phyloP scores from a whole-genome alignment of 306 rosid genomes.

The Vigna unguiculata region DNA sequence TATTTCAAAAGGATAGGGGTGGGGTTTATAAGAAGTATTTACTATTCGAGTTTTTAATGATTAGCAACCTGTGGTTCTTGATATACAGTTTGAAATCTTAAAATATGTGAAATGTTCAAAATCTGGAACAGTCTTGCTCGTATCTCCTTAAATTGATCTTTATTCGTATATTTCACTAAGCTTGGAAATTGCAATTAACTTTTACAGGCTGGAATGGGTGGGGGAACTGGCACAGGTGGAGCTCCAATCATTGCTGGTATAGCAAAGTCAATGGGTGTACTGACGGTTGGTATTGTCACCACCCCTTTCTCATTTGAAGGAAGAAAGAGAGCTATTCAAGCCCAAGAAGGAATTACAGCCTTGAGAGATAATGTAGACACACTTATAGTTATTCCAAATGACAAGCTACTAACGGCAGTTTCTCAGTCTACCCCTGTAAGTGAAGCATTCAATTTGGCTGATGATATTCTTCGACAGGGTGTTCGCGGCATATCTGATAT shows the following conservation, averaged over 20 bases:
- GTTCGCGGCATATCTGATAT: slow-evolving; percentile 93
- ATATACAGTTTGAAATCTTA: slow-evolving; percentile 14
- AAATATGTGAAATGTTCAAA: not conserved
- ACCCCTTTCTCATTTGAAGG: slow-evolving; percentile 93
- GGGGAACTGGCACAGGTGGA: slow-evolving; percentile 94
- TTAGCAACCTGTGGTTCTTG: slow-evolving; percentile 11
- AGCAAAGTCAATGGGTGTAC: slow-evolving; percentile 90
- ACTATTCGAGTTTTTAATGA: not conserved
- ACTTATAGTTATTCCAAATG: slow-evolving; percentile 87
- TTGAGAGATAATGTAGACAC: slow-evolving; percentile 88
- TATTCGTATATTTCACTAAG: slow-evolving; percentile 32
- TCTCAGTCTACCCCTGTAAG: slow-evolving; percentile 88
- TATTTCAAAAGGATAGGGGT: not conserved
- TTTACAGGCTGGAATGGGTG: slow-evolving; percentile 92
- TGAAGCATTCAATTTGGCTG: slow-evolving; percentile 90
- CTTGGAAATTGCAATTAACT: slow-evolving; percentile 30
- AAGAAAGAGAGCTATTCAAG: slow-evolving; percentile 88
- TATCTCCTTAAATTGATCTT: slow-evolving; percentile 14
- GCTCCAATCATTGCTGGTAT: slow-evolving; percentile 85
- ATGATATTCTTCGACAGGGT: slow-evolving; percentile 91
- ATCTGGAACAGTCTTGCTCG: slow-evolving; percentile 16
- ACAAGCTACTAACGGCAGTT: slow-evolving; percentile 89
- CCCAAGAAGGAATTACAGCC: slow-evolving; percentile 94
- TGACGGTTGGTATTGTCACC: slow-evolving; percentile 90
- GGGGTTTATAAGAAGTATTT: not conserved